phyloP scores from a whole-genome alignment of 2,329 filamentous ascomycete genomes.

The Chrysosporium queenslandicum region DNA sequence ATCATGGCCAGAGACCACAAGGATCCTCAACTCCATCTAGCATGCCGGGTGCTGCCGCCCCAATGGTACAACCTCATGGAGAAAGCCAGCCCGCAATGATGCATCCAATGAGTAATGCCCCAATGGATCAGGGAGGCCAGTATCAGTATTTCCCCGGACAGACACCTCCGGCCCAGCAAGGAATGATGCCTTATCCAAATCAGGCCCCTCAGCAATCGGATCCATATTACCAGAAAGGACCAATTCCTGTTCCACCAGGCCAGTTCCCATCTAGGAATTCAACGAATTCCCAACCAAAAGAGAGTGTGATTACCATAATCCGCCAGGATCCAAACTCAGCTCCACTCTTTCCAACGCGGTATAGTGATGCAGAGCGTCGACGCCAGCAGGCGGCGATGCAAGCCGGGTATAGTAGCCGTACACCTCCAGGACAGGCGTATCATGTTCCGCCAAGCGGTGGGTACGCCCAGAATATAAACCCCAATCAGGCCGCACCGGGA shows the following conservation, averaged over 20 bases:
- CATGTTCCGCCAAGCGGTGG: conserved; percentile 6
- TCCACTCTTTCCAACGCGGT: conserved; percentile 15
- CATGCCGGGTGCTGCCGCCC: background rate
- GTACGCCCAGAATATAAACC: conserved; percentile 7
- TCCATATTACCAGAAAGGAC: conserved; percentile 8
- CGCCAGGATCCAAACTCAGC: conserved; percentile 15
- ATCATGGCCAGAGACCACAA: conserved; percentile 2
- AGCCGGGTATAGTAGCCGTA: conserved; percentile 7
- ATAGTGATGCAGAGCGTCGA: conserved; percentile 15
- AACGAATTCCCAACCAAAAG: conserved; percentile 4
- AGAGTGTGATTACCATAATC: conserved; percentile 15
- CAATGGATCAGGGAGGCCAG: conserved; percentile 10
- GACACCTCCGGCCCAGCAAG: conserved; percentile 9
- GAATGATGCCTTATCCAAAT: conserved; percentile 8
- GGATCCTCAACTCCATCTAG: background rate
- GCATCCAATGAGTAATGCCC: conserved; percentile 5
- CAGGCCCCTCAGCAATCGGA: conserved; percentile 5
- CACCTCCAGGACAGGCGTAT: conserved; percentile 13
- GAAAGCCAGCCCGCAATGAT: conserved; percentile 5
- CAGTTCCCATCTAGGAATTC: conserved; percentile 10
- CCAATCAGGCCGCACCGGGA: conserved; percentile 9
- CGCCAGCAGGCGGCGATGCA: conserved; percentile 6
- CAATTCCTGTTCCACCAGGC: conserved; percentile 7
- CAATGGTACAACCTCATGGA: background rate
- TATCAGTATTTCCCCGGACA: conserved; percentile 9